Evolutionary conservation across 129 eudicot genomes (phyloP), one percentile per base, ranked within the genome.

Genomic region (Glebionis coronaria): DNA sequence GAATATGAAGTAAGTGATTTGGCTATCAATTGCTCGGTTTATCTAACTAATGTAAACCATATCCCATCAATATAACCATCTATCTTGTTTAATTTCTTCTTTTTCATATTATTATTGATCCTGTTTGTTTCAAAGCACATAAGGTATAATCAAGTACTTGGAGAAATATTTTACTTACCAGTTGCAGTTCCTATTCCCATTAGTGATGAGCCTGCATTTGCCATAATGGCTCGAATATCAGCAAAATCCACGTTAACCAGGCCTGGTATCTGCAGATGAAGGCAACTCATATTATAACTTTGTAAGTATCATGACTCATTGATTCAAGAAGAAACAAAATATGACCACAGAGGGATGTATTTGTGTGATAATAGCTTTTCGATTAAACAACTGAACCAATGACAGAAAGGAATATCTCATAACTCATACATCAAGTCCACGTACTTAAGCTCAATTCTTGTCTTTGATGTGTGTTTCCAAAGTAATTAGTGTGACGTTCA

Each of bases 121-220:
- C 2, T 12, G 19, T 15, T 23, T 20, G 2, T 51, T 31, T 12
- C 29, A 16, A 67, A 50, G 10, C 1, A 16, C 18, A 25, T 52
- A 12, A 3, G 38, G 13, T 35, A 2, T 20, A 12, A 31, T 18
- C 55, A 12, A 15, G 15, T 65, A 16, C 46, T 44, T 51, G 46
- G 62, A 38, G 31, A 6, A 9, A 77, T 25, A 47, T 84, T 40
- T 3, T n/a, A 74, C 28, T 50, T 87, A 83, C 96, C 98, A 7
- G 95, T 83, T 23, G 89, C 98, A 71, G 87, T 88, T 80, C 98
- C 98, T 44, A 92, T 92, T 67, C 98, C 96, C 98, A 92, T 88
- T 60, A 88, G 72, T 28, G 96, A 86, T 13, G 98, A 92, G 60
- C 98, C 98, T 64, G 98, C 98, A 88, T 78, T 84, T 65, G 90